These are phyloP conservation scores for Coix lacrymajobi DNA, from an alignment of 176 grass and related monocot species.

Conservation along the genomic window DNA sequence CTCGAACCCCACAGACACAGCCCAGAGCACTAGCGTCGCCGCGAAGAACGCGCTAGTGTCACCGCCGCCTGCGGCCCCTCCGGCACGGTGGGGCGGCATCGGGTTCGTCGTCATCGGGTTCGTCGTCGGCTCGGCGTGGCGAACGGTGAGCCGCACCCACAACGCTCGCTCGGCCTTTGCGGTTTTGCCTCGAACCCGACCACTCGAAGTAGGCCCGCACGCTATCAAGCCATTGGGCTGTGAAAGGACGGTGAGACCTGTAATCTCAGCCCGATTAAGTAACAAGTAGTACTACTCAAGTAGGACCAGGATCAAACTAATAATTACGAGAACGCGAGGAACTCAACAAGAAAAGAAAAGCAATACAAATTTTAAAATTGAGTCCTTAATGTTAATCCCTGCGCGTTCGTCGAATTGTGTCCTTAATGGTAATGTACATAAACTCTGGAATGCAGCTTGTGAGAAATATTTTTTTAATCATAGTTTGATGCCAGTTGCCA, in stretches of 20 bases:
- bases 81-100: constrained; percentile 47
- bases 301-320: too few species aligned
- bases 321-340: too few species aligned
- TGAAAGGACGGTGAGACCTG: not conserved
- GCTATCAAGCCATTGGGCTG: constrained; percentile 1
- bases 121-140: constrained; percentile 36
- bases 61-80: constrained; percentile 8
- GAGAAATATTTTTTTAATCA: not conserved
- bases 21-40: constrained; percentile 79
- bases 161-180: not conserved
- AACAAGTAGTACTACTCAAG: too few species aligned
- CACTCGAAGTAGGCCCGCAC: constrained; percentile 5
- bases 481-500: not conserved
- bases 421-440: not conserved
- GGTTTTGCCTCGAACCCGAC: too few species aligned
- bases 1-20: constrained; percentile 63
- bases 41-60: constrained; percentile 60
- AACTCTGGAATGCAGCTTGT: not conserved
- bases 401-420: too few species aligned
- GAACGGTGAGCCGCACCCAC: constrained; percentile 15
- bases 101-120: constrained; percentile 30
- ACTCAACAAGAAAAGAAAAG: too few species aligned
- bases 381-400: too few species aligned
- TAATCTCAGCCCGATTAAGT: not conserved
- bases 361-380: too few species aligned